phyloP scores from a whole-genome alignment of 2,329 filamentous ascomycete genomes.

The Colletotrichum lindemuthianum region DNA sequence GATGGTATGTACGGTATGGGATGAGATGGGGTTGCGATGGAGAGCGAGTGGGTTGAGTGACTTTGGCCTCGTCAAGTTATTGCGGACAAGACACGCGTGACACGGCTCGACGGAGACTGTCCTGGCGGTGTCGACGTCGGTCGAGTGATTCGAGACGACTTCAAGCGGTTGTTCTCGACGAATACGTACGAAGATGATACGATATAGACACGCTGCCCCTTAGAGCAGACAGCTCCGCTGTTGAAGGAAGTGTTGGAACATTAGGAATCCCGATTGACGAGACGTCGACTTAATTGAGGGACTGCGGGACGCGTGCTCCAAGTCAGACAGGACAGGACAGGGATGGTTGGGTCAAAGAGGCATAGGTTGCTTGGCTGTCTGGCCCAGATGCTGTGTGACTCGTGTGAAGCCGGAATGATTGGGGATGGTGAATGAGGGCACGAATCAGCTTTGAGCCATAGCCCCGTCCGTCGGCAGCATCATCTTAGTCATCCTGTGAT shows the following conservation, averaged over 20 bases:
- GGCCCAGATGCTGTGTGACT: slow-evolving; percentile 15
- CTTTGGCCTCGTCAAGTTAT: too few species aligned
- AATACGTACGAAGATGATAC: slow-evolving; percentile 15
- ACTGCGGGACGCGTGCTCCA: background rate
- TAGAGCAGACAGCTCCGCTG: slow-evolving; percentile 37
- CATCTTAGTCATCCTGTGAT: slow-evolving; percentile 25
- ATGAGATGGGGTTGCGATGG: background rate
- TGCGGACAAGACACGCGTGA: background rate
- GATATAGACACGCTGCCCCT: slow-evolving; percentile 32
- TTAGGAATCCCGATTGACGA: slow-evolving; percentile 17
- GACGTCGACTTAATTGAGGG: slow-evolving; percentile 30
- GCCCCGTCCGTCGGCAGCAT: slow-evolving; percentile 25
- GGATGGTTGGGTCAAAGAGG: background rate
- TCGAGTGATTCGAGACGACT: slow-evolving; percentile 4
- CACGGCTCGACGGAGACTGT: slow-evolving; percentile 7
- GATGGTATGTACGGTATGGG: background rate
- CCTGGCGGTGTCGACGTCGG: slow-evolving; percentile 2
- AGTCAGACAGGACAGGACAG: background rate
- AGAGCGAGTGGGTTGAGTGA: too few species aligned
- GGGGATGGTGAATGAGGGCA: slow-evolving; percentile 34
- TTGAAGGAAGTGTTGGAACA: slow-evolving; percentile 33
- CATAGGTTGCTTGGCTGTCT: background rate
- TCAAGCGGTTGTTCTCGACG: background rate
- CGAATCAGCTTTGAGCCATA: slow-evolving; percentile 32
- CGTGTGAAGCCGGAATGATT: slow-evolving; percentile 34